Conservation (phyloP, 2,329 filamentous ascomycete species). For the Sphaerulina populicola region DNA sequence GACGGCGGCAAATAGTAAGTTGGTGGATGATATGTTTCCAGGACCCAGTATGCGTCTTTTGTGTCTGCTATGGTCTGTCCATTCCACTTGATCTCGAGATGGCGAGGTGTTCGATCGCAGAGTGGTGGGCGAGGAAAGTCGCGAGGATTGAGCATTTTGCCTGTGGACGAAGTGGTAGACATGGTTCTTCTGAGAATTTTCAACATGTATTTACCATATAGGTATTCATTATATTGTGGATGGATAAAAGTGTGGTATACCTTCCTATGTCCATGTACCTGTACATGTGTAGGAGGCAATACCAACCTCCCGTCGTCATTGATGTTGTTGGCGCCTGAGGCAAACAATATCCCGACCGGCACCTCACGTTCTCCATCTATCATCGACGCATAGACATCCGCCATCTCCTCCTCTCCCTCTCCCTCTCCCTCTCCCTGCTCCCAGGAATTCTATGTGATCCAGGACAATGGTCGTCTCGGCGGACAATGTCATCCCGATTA, state of each 20-base stretch:
- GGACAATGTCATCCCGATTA: too few relatives aligned
- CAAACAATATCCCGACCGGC: too few relatives aligned
- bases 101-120: constrained; percentile 47
- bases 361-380: too few relatives aligned
- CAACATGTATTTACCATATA: constrained; percentile 1
- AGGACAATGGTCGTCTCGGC: too few relatives aligned
- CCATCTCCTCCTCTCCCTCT: too few relatives aligned
- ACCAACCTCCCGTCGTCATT: not conserved
- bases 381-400: too few relatives aligned
- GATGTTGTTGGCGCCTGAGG: too few relatives aligned
- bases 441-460: too few relatives aligned
- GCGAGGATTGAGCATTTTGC: constrained; percentile 46
- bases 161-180: constrained; percentile 15
- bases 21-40: constrained; percentile 56
- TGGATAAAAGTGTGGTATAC: too few relatives aligned
- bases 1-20: constrained; percentile 54
- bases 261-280: too few relatives aligned
- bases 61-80: constrained; percentile 51
- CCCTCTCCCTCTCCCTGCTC: too few relatives aligned
- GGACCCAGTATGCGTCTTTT: constrained; percentile 52
- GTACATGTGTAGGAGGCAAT: not conserved
- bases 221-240: too few relatives aligned
- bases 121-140: constrained; percentile 52
- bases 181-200: constrained; percentile 17
- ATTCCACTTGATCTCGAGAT: constrained; percentile 49